Evolutionary conservation across 768 basidiomycete species (phyloP).

Genomic region (Leccinum boreale): DNA sequence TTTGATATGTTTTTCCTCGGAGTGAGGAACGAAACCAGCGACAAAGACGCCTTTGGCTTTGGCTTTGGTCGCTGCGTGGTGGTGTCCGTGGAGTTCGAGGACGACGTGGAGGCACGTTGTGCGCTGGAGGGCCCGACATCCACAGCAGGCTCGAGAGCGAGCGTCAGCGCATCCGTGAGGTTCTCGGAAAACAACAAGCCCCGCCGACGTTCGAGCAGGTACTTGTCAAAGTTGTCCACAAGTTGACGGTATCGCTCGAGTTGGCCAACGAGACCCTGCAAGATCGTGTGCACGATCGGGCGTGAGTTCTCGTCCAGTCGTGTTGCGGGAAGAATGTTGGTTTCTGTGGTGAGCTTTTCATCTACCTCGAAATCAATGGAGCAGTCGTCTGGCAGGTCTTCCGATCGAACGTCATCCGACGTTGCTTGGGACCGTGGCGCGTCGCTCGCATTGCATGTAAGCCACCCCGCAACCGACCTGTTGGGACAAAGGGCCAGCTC

Average conservation of each 20-base stretch:
- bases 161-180: conserved; percentile 80
- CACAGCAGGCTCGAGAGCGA: conserved; percentile 62
- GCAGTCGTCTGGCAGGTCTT: conserved; percentile 70
- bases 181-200: conserved; percentile 92
- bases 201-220: conserved; percentile 79
- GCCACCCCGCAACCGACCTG: conserved; percentile 84
- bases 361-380: conserved; percentile 78
- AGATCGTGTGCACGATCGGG: conserved; percentile 78
- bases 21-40: conserved; percentile 74
- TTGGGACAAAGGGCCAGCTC: conserved; percentile 82
- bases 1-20: conserved; percentile 65
- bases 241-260: conserved; percentile 74
- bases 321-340: conserved; percentile 58
- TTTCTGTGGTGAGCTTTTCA: conserved; percentile 56
- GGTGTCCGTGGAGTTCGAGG: conserved; percentile 29
- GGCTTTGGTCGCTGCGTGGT: conserved; percentile 42
- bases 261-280: conserved; percentile 76
- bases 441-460: conserved; percentile 63
- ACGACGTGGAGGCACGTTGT: conserved; percentile 23
- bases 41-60: conserved; percentile 53
- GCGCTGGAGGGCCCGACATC: conserved; percentile 32
- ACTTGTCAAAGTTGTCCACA: conserved; percentile 80
- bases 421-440: conserved; percentile 12
- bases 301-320: conserved; percentile 68
- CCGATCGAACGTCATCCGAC: conserved; percentile 14